Evolutionary conservation across 768 basidiomycete species (phyloP).

Genomic region (Hygrocybe coccinea): DNA sequence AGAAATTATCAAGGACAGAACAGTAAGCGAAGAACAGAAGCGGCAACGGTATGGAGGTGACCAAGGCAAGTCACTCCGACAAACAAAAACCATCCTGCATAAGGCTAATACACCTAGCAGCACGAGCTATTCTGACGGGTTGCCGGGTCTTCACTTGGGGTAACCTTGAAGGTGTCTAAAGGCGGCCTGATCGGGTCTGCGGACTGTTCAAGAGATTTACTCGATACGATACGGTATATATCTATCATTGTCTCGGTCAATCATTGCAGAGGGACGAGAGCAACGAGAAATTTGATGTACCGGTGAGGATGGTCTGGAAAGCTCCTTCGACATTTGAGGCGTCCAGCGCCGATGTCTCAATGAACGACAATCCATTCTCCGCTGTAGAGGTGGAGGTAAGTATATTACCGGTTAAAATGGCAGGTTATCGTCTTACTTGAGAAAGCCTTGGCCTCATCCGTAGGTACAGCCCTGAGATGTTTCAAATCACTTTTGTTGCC

Average conservation of each 20-base stretch:
- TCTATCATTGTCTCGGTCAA: slow-evolving; percentile 44
- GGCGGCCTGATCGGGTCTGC: slow-evolving; percentile 73
- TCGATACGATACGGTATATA: slow-evolving; percentile 96
- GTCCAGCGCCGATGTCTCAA: slow-evolving; percentile 99
- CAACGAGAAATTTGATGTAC: slow-evolving; percentile 39
- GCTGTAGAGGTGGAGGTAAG: slow-evolving; percentile 39
- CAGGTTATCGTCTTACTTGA: slow-evolving; percentile 46
- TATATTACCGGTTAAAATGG: background rate
- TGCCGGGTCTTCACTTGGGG: slow-evolving; percentile 63
- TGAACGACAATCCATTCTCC: slow-evolving; percentile 89
- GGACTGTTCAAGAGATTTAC: slow-evolving; percentile 86
- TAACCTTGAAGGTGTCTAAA: slow-evolving; percentile 83
- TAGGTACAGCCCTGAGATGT: slow-evolving; percentile 92
- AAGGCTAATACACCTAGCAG: slow-evolving; percentile 40
- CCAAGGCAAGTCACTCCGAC: background rate
- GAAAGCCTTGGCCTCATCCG: slow-evolving; percentile 94
- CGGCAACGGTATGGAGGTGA: background rate
- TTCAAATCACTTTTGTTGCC: slow-evolving; percentile 99
- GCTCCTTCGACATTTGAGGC: slow-evolving; percentile 96
- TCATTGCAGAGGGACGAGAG: background rate
- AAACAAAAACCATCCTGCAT: background rate
- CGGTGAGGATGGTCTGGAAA: slow-evolving; percentile 94
- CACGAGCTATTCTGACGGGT: slow-evolving; percentile 56
- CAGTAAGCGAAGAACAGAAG: too few relatives aligned
- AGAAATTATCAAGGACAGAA: too few relatives aligned